These are phyloP conservation scores for Glycine tomentella DNA, from an alignment of 306 rosid species.

Conservation along the genomic window DNA sequence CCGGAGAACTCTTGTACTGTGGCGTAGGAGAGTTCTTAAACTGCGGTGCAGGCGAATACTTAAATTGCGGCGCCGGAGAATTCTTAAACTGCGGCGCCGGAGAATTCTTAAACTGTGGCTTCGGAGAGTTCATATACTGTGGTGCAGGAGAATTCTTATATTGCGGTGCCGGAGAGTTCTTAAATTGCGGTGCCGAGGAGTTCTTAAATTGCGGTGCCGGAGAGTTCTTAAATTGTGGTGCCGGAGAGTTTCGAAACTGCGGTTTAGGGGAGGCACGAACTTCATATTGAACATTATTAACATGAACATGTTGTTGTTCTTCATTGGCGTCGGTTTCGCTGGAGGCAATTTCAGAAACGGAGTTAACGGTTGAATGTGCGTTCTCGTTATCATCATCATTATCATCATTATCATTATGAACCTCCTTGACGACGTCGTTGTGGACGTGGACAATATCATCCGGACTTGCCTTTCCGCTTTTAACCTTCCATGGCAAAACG, in stretches of 20 bases:
- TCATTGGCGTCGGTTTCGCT: too few species aligned
- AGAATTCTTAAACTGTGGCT: not conserved
- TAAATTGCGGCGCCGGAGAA: not conserved
- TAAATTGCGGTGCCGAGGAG: not conserved
- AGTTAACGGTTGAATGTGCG: not conserved
- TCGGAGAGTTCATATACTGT: not conserved
- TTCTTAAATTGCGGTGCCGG: too few species aligned
- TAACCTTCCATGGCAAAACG: conserved; percentile 43
- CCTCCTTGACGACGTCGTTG: too few species aligned
- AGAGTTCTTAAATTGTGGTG: too few species aligned
- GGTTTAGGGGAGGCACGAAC: too few species aligned
- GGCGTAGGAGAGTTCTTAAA: conserved; percentile 29
- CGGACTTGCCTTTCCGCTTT: conserved; percentile 45
- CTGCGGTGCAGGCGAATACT: conserved; percentile 30
- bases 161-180: not conserved
- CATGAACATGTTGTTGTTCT: not conserved
- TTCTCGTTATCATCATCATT: not conserved
- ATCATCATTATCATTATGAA: not conserved
- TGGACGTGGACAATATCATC: not conserved
- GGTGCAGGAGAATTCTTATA: not conserved
- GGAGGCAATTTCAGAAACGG: too few species aligned
- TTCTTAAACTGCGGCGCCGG: not conserved
- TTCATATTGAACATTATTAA: not conserved
- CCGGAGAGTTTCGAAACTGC: too few species aligned
- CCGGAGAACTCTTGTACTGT: conserved; percentile 35